Percentiles rank a stretch among this genome's conserved stretches.
Conservation (phyloP, 192 early-diverging fungal genomes). For the Endogone sp. region DNA sequence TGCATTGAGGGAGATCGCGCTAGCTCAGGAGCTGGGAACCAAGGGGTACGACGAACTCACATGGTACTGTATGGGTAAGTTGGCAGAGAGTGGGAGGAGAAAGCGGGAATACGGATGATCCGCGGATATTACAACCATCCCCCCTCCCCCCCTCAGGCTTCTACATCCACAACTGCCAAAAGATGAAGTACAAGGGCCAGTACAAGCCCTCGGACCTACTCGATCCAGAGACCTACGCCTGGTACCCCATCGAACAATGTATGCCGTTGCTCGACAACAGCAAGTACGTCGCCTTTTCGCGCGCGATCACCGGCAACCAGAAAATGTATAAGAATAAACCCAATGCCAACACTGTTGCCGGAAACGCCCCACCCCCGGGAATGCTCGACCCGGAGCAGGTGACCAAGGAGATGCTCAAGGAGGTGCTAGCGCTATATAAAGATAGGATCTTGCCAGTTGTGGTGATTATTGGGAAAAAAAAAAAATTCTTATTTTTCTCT, state of each 20-base stretch:
- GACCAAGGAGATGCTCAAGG: neutral
- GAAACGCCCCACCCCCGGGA: conserved; percentile 1
- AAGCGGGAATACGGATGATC: neutral
- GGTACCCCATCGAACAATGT: conserved; percentile 49
- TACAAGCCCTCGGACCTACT: conserved; percentile 81
- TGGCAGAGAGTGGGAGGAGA: neutral
- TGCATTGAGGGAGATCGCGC: conserved; percentile 77
- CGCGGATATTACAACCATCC: neutral
- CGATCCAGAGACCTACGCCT: conserved; percentile 61
- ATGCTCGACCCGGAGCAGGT: conserved; percentile 16
- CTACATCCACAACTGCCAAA: conserved; percentile 86
- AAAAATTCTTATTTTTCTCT: too few relatives aligned
- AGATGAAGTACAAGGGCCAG: conserved; percentile 94
- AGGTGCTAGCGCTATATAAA: neutral
- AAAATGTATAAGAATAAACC: conserved; percentile 18
- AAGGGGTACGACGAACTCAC: conserved; percentile 41
- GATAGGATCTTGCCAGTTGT: neutral
- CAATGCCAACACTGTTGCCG: conserved; percentile 19
- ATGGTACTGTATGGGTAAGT: conserved; percentile 91
- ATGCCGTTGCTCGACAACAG: conserved; percentile 44
- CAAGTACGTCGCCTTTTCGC: conserved; percentile 43
- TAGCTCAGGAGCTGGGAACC: conserved; percentile 46
- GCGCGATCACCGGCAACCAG: conserved; percentile 7
- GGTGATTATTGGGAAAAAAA: neutral
- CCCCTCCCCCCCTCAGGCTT: conserved; percentile 52